These are phyloP conservation scores for Spizellomyces punctatus DNA, from an alignment of 192 early-diverging fungal species.

Conservation along the genomic window DNA sequence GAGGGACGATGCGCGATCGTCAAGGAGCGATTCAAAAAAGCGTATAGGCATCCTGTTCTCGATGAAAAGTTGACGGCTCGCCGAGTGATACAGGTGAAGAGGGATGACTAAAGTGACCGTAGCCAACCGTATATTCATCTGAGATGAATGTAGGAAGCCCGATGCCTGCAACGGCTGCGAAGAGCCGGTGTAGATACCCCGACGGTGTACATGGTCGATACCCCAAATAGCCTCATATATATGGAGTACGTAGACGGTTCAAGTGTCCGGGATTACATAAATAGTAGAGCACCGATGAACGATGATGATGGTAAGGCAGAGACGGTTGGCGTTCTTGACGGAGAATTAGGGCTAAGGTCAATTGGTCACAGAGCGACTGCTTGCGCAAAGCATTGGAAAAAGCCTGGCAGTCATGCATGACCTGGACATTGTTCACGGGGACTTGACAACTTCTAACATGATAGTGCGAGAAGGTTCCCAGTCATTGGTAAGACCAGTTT, in stretches of 20 bases:
- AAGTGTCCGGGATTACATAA: conserved; percentile 69
- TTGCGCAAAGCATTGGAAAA: conserved; percentile 41
- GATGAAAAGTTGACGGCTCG: conserved; percentile 80
- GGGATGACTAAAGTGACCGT: neutral
- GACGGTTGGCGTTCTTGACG: neutral
- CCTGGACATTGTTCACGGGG: conserved; percentile 90
- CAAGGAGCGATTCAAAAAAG: conserved; percentile 93
- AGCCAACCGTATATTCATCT: conserved; percentile 20
- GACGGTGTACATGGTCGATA: conserved; percentile 79
- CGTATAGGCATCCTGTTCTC: conserved; percentile 87
- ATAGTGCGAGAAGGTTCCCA: conserved; percentile 60
- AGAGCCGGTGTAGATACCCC: conserved; percentile 80
- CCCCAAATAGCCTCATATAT: conserved; percentile 70
- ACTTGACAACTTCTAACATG: conserved; percentile 96
- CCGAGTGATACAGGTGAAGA: conserved; percentile 69
- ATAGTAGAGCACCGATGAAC: neutral
- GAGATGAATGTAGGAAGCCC: conserved; percentile 66
- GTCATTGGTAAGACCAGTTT: conserved; percentile 48
- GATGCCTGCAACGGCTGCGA: conserved; percentile 74
- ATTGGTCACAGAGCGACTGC: neutral
- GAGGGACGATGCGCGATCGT: conserved; percentile 64
- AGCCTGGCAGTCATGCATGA: conserved; percentile 81
- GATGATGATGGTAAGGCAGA: conserved; percentile 2
- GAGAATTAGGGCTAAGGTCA: neutral
- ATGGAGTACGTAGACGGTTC: conserved; percentile 87